A percentile compares a stretch with the other conserved stretches of the same genome.
Conservation (phyloP, 352 stramenopile species). For the Globisporangium paddicum region DNA sequence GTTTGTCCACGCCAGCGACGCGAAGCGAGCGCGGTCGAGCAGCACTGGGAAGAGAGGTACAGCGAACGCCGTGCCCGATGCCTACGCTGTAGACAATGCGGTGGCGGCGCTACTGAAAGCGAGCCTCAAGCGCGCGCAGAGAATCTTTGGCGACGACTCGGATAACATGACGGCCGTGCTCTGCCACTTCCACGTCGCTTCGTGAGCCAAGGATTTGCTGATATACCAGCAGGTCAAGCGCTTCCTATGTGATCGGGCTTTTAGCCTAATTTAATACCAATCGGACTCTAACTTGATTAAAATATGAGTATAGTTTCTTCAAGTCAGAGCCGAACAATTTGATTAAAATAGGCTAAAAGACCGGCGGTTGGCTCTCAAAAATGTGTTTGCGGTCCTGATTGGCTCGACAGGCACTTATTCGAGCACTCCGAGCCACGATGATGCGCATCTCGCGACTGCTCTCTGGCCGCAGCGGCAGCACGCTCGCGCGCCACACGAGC, state of each 20-base stretch:
- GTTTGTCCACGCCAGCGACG: slow-evolving; percentile 23
- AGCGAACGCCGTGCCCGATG: background rate
- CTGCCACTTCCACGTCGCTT: slow-evolving; percentile 32
- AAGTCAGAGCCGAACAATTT: too few species aligned
- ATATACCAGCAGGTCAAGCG: too few species aligned
- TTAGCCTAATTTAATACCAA: too few species aligned
- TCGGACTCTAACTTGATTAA: too few species aligned
- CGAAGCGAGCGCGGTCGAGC: slow-evolving; percentile 3
- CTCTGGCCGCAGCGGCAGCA: background rate
- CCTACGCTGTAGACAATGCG: slow-evolving; percentile 24
- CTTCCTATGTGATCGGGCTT: too few species aligned
- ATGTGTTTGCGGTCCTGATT: slow-evolving; percentile 1
- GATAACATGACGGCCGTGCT: slow-evolving; percentile 89
- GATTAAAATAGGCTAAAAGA: too few species aligned
- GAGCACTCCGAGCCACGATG: slow-evolving; percentile 1
- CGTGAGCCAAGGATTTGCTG: too few species aligned
- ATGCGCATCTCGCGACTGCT: slow-evolving; percentile 8
- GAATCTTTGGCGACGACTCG: slow-evolving; percentile 75
- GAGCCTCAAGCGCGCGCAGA: slow-evolving; percentile 54
- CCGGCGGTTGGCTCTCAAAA: too few species aligned
- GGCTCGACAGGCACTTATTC: background rate
- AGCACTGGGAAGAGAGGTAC: background rate
- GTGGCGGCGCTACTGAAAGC: slow-evolving; percentile 43
- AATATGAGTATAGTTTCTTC: too few species aligned
- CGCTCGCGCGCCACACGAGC: background rate